Evolutionary conservation across 2,329 filamentous ascomycete genomes (phyloP), one percentile per base, ranked within the genome.

Genomic region (Aulographum hederae): DNA sequence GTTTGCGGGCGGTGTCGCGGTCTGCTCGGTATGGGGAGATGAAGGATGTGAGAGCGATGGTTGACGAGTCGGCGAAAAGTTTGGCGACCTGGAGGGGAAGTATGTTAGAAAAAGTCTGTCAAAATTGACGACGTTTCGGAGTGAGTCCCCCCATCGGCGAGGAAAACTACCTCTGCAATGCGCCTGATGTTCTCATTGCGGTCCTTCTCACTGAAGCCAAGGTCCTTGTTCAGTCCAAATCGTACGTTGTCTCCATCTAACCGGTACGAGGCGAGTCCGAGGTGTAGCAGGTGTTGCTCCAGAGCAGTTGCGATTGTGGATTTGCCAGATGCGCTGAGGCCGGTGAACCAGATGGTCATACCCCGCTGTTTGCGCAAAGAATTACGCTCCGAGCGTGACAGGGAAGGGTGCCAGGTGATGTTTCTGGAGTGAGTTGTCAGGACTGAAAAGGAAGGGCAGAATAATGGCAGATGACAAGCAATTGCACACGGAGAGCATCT

Each of bases 181-280:
- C 89, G 75, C 38, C 89, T 74, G 52, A 98, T 98, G 63, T 98
- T 98, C 67, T 98, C 89, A 52, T 86, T 91, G 45, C 89, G 74
- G 63, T 94, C 85, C 50, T 73, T 72, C 51, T 93, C 86, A 41
- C 73, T 78, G 65, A 95, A 98, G 12, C 86, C 86, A 8, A 98
- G 69, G 61, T 95, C 86, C 60, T 91, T 92, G 72, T 95, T 98
- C 43, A 98, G 68, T 12, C 89, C 89, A 61, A 95, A 94, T 38
- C 89, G 86, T 42, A 98, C 78, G 59, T 98, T 98, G 69, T 98
- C 89, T 48, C 86, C 89, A 58, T 98, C 89, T 18, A 98, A 75
- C 32, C 89, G 75, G 69, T 98, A 98, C 37, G 85, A 79, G 34
- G 76, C 63, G 32, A 89, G 63, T 27, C 76, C 78, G 8, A 81